These are phyloP conservation scores for Fusarium dimerum DNA, from an alignment of 2,329 filamentous ascomycete genomes.

Conservation along the genomic window DNA sequence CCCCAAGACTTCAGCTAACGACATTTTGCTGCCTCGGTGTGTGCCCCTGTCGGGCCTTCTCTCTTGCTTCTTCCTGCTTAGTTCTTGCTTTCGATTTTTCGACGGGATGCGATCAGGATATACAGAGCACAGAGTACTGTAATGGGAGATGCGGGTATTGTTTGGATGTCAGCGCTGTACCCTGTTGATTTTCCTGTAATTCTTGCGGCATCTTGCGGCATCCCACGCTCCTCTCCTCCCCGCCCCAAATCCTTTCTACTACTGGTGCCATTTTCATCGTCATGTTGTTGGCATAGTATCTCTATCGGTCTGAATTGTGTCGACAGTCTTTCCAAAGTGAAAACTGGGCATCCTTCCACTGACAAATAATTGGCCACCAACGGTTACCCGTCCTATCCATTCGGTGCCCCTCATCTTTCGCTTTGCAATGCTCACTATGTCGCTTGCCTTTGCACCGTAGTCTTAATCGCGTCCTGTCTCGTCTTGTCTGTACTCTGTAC, in stretches of 20 bases:
- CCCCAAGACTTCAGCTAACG: background rate
- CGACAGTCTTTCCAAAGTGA: background rate
- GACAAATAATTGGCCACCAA: background rate
- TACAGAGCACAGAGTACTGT: no score
- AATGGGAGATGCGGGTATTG: background rate
- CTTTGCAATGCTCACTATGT: background rate
- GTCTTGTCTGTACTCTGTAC: no score
- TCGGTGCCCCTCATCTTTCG: background rate
- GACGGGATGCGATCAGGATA: no score
- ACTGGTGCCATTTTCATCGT: no score
- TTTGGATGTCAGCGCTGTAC: background rate
- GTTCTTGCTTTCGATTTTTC: background rate
- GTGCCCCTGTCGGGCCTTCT: conserved; percentile 29
- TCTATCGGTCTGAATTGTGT: no score
- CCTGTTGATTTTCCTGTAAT: background rate
- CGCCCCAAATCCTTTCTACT: no score
- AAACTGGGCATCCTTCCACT: background rate
- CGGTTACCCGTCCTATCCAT: background rate
- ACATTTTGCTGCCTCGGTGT: conserved; percentile 14
- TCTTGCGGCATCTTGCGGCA: background rate
- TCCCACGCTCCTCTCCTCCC: background rate
- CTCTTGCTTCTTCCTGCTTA: background rate
- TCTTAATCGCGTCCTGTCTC: no score
- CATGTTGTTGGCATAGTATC: no score
- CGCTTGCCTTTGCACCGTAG: background rate